Evolutionary conservation across 2,329 filamentous ascomycete species (phyloP).

Genomic region (Penicillium sp.): DNA sequence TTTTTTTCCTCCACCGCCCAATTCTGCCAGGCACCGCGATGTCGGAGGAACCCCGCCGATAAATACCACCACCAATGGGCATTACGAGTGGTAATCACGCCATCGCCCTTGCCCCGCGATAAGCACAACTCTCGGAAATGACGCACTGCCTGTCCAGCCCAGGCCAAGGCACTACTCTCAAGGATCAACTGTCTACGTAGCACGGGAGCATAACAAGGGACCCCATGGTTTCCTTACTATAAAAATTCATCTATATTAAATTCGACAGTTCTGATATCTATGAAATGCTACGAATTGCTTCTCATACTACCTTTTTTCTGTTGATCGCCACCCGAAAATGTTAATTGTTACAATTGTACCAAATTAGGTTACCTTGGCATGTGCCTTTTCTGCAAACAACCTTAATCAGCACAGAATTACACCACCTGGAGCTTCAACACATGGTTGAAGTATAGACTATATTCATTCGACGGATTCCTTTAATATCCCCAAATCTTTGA

Average conservation of each 20-base stretch:
- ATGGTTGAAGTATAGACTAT: no score
- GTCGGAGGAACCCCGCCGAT: constrained; percentile 24
- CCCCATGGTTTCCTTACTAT: no score
- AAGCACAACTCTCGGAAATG: neutral
- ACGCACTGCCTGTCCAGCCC: neutral
- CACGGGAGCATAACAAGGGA: no score
- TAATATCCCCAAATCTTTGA: no score
- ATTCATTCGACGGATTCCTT: no score
- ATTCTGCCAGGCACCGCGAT: constrained; percentile 18
- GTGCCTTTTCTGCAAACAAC: constrained; percentile 1
- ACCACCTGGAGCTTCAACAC: neutral
- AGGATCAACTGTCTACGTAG: neutral
- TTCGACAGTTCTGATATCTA: no score
- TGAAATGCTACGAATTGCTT: no score
- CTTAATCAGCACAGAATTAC: neutral
- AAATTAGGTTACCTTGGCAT: constrained; percentile 2
- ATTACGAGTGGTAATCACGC: constrained; percentile 15
- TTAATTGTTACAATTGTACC: neutral
- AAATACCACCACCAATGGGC: neutral
- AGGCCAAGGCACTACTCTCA: neutral
- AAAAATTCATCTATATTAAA: no score
- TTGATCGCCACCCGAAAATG: constrained; percentile 1
- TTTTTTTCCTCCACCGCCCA: constrained; percentile 2
- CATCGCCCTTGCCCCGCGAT: constrained; percentile 12
- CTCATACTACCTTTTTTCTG: neutral